Base-by-base conservation (phyloP, 2,329 filamentous ascomycete species). In the Trichoderma oligosporum region DNA sequence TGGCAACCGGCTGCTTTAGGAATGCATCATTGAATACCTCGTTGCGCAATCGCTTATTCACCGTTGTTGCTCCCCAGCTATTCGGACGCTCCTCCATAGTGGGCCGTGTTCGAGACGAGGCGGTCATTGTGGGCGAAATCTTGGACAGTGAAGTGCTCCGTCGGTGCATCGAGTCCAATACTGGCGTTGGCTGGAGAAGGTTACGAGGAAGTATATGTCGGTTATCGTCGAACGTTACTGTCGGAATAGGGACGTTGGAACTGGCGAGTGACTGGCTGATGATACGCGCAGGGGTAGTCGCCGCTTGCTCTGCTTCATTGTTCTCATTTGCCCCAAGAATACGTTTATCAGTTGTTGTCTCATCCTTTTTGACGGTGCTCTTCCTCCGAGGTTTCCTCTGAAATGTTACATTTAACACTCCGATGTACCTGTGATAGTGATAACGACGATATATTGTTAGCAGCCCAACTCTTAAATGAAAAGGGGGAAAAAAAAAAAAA, bases 21-120 rank as follows among this genome's bases (percentile, higher is more conserved):
- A 97, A 97, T 0, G 93, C 93, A 68, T 97, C 92, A 36, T 91
- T 89, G 67, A 97, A 87, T 1, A 97, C 91, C 70, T 96, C 90
- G 68, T 96, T 93, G 59, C 92, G 87, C 36, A 97, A 74, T 59
- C 87, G 85, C 65, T 89, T 88, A 69, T 97, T 97, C 58, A 97
- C 89, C 20, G 88, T 92, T 0, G 92, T 97, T 14, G 91, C 91
- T 7, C 93, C 92, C 92, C 93, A 97, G 66, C 84, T 86, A 62
- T 83, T 83, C 7, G 83, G 80, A 18, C 81, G 76, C 41, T 83
- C 78, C 22, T 83, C 79, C 59, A 86, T 74, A 44, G 71, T 59
- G 62, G 78, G 64, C 55, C 74, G 65, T 31, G 56, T 41, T 41
- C 63, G 61, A 22, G 49, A 5, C 51, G 46, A 36, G 60, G 36